phyloP scores from a whole-genome alignment of 2,329 filamentous ascomycete genomes.

The Triangularia verruculosa region DNA sequence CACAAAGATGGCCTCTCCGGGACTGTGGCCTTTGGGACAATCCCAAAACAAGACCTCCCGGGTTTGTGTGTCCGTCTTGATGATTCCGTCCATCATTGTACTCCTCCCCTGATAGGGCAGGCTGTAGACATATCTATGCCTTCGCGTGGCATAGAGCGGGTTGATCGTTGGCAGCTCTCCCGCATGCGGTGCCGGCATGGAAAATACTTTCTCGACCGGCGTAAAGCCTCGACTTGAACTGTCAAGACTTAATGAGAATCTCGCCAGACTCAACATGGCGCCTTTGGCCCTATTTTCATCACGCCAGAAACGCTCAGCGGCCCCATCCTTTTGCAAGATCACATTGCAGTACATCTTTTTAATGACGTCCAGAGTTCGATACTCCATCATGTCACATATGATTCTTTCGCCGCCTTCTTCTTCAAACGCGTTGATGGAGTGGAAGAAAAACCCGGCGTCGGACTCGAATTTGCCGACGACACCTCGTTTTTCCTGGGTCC shows the following conservation, averaged over 20 bases:
- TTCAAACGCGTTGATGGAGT: constrained; percentile 75
- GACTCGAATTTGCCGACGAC: constrained; percentile 67
- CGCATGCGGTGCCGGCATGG: constrained; percentile 51
- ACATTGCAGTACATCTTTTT: constrained; percentile 68
- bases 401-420: constrained; percentile 40
- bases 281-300: constrained; percentile 39
- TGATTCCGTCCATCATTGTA: constrained; percentile 59
- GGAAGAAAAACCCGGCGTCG: constrained; percentile 72
- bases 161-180: constrained; percentile 69
- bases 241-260: constrained; percentile 43
- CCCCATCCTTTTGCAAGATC: constrained; percentile 52
- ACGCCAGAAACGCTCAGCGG: constrained; percentile 43
- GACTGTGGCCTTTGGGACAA: constrained; percentile 56
- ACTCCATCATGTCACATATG: constrained; percentile 63
- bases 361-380: constrained; percentile 63
- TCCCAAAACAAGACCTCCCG: constrained; percentile 56
- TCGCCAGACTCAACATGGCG: constrained; percentile 38
- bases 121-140: constrained; percentile 55
- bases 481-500: constrained; percentile 52
- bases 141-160: constrained; percentile 48
- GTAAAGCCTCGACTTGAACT: not conserved
- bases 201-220: constrained; percentile 36
- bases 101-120: constrained; percentile 55
- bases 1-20: constrained; percentile 68
- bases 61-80: constrained; percentile 62